A percentile compares a stretch with the other conserved stretches of the same genome.
These are phyloP conservation scores for Picea abies DNA, from an alignment of 83 land plant genomes.

Conservation along the genomic window DNA sequence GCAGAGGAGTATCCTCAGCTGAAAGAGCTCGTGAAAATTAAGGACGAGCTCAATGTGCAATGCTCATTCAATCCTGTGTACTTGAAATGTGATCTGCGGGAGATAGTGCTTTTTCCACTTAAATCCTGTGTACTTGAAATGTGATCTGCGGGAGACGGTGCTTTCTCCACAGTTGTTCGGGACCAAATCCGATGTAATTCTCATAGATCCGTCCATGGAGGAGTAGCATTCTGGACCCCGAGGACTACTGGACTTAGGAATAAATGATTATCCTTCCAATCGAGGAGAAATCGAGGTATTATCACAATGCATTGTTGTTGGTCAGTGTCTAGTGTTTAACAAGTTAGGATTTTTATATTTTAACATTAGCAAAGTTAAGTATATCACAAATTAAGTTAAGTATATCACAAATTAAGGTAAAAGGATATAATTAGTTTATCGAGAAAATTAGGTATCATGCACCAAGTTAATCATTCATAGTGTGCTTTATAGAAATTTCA, in stretches of 20 bases:
- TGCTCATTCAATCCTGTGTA: constrained; percentile 84
- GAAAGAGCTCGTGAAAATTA: constrained; percentile 88
- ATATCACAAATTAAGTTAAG: no score
- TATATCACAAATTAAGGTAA: no score
- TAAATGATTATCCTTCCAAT: constrained; percentile 82
- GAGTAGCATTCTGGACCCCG: constrained; percentile 90
- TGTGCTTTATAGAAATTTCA: no score
- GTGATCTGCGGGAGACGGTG: constrained; percentile 65
- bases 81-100: constrained; percentile 73
- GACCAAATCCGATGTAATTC: constrained; percentile 95
- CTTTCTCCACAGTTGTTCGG: constrained; percentile 80
- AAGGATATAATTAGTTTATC: no score
- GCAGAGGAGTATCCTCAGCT: constrained; percentile 97
- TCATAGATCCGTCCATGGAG: constrained; percentile 98
- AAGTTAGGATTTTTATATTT: no score
- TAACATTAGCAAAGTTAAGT: no score
- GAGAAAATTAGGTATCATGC: no score
- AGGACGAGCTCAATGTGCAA: constrained; percentile 82
- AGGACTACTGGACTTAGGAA: constrained; percentile 91
- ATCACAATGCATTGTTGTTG: no score
- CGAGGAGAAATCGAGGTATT: no score
- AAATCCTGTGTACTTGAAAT: constrained; percentile 85
- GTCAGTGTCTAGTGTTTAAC: no score
- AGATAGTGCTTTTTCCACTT: constrained; percentile 62
- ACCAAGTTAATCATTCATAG: no score